These are phyloP conservation scores for Phlebiopsis flavidoalba DNA, from an alignment of 768 basidiomycete species.

Conservation along the genomic window DNA sequence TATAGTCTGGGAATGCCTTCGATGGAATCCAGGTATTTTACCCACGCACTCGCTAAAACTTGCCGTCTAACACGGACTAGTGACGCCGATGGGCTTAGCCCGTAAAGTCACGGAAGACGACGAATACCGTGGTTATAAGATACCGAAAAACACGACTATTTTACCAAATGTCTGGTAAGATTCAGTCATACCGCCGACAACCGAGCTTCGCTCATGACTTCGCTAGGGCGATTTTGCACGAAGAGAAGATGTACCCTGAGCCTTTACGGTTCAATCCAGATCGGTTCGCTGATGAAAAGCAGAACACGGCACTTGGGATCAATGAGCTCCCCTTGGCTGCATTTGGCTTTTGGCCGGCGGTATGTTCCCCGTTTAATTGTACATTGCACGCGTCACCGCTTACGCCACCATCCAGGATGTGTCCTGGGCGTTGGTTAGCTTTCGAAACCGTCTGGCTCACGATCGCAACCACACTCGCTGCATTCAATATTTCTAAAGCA, in stretches of 20 bases:
- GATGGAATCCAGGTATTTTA: constrained; percentile 14
- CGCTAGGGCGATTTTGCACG: constrained; percentile 32
- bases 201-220: neutral
- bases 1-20: constrained; percentile 12
- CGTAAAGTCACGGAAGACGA: constrained; percentile 20
- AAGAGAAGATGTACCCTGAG: constrained; percentile 31
- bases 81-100: constrained; percentile 10
- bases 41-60: neutral
- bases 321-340: constrained; percentile 21
- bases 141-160: constrained; percentile 22
- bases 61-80: neutral
- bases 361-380: neutral
- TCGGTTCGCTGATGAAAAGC: constrained; percentile 31
- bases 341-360: constrained; percentile 29
- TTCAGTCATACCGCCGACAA: neutral
- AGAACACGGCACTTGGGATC: constrained; percentile 22
- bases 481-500: constrained; percentile 14
- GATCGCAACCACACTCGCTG: constrained; percentile 16
- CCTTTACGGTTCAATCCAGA: constrained; percentile 33
- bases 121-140: constrained; percentile 23
- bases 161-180: constrained; percentile 11
- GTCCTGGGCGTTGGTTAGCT: constrained; percentile 21
- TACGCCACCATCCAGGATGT: constrained; percentile 12
- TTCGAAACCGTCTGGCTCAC: constrained; percentile 19
- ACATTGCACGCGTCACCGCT: neutral